Base-by-base conservation (phyloP, 2,329 filamentous ascomycete species). In the Diaporthe capsici region DNA sequence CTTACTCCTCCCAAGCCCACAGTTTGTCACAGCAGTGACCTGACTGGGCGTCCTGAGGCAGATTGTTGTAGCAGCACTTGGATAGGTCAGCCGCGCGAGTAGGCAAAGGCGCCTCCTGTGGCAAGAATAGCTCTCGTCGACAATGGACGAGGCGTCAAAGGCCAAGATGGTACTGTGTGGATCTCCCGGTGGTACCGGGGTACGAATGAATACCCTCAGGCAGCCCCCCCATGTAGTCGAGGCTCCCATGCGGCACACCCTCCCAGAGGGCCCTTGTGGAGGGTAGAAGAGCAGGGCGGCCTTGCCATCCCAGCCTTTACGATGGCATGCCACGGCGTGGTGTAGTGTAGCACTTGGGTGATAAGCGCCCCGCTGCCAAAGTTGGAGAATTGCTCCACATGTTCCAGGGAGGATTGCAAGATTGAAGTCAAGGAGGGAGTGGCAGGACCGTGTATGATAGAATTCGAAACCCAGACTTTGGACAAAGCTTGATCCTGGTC, bases 351-450 rank as follows among this genome's bases (percentile, higher is more conserved):
- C 9, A 49, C 22, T 10, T 39, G 37, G 65, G 47, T 68, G 65
- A 68, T 68, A 68, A 68, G 58, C 44, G 47, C 68, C 71, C 71
- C 71, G 55, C 71, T 65, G 44, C 55, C 49, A n/a, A 53, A 53
- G 71, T 73, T 73, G 71, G 71, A 73, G 58, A 73, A 55, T 12
- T 73, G 71, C 71, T 73, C 71, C 71, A 73, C 71, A 65, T 73
- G 71, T 73, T 73, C 71, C 58, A 73, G 37, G 71, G 55, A 73
- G 47, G 71, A 65, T 63, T 65, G 71, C 58, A 55, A 65, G 58
- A 53, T 73, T 73, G 58, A 65, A 25, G 47, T 63, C 65, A 53
- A 53, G 65, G 47, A 28, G 20, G 49, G 7, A 70, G 28, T 67
- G 61, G 28, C 44, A 31, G 53, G 25, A 55, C 53, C 42, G 37